Evolutionary conservation across 352 stramenopile species (phyloP).

Genomic region (Phytopythium kandeliae): DNA sequence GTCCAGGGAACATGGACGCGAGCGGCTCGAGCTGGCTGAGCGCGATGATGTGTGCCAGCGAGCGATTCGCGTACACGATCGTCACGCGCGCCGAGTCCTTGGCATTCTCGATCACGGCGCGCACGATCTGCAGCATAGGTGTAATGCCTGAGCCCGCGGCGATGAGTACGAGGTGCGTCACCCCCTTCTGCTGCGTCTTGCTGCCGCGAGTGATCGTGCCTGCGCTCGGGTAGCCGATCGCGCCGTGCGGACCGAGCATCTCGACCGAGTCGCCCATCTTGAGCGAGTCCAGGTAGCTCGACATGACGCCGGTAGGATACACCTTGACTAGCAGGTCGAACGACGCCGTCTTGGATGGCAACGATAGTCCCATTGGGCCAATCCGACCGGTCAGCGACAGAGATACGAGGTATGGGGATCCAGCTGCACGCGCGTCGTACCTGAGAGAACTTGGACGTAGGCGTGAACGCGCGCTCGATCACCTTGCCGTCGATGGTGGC

Average conservation of each 20-base stretch:
- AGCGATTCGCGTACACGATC: constrained; percentile 71
- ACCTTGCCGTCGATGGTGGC: constrained; percentile 65
- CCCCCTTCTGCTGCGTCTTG: constrained; percentile 32
- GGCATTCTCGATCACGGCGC: constrained; percentile 49
- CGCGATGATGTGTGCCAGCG: constrained; percentile 61
- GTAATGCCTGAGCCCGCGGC: constrained; percentile 75
- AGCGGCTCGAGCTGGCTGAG: constrained; percentile 70
- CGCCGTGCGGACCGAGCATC: constrained; percentile 68
- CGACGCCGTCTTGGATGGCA: constrained; percentile 27
- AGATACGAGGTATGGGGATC: too few species aligned
- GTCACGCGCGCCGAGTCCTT: constrained; percentile 60
- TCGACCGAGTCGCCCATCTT: constrained; percentile 50
- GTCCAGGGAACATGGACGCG: constrained; percentile 67
- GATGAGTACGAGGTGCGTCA: constrained; percentile 66
- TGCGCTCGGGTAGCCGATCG: constrained; percentile 50
- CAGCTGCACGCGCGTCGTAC: constrained; percentile 3
- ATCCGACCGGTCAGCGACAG: too few species aligned
- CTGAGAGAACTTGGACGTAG: constrained; percentile 68
- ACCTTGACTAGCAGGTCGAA: constrained; percentile 80
- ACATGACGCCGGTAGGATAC: constrained; percentile 71
- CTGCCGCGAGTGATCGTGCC: constrained; percentile 42
- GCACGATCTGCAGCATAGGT: constrained; percentile 80
- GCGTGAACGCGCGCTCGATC: constrained; percentile 76
- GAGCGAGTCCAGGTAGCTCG: constrained; percentile 56
- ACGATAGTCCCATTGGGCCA: too few species aligned